Evolutionary conservation across 192 early-diverging fungal genomes (phyloP).

Genomic region (Podila horticola): DNA sequence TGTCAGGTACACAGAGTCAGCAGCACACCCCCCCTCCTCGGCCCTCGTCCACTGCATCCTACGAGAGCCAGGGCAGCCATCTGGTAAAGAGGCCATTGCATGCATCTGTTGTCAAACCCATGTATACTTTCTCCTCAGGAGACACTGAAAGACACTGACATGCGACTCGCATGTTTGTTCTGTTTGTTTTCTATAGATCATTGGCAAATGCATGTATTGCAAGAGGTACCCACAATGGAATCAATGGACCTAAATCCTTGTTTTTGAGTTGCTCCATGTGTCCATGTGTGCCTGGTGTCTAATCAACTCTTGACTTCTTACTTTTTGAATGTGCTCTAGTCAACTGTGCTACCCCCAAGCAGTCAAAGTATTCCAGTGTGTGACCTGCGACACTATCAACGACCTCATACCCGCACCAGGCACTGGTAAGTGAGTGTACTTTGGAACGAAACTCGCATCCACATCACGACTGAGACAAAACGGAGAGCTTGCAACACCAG

Average conservation of each 20-base stretch:
- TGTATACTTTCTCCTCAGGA: not conserved
- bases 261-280: too few relatives aligned
- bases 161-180: not conserved
- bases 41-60: constrained; percentile 20
- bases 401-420: constrained; percentile 62
- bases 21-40: constrained; percentile 25
- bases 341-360: constrained; percentile 76
- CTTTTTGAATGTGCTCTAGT: constrained; percentile 46
- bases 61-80: constrained; percentile 38
- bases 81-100: constrained; percentile 16
- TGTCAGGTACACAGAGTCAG: constrained; percentile 32
- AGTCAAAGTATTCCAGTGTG: constrained; percentile 87
- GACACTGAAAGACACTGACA: not conserved
- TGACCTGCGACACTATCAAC: constrained; percentile 91
- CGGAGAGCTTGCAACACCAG: too few relatives aligned
- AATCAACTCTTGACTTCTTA: not conserved
- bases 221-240: constrained; percentile 52
- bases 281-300: too few relatives aligned
- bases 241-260: too few relatives aligned
- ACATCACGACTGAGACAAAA: too few relatives aligned
- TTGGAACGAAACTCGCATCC: too few relatives aligned
- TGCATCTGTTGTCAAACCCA: not conserved
- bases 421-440: constrained; percentile 31
- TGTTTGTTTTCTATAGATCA: constrained; percentile 39
- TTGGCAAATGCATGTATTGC: constrained; percentile 74